Percentiles rank a stretch among this genome's conserved stretches.
phyloP scores from a whole-genome alignment of 2,329 filamentous ascomycete species.

The Pyricularia pennisetigena region DNA sequence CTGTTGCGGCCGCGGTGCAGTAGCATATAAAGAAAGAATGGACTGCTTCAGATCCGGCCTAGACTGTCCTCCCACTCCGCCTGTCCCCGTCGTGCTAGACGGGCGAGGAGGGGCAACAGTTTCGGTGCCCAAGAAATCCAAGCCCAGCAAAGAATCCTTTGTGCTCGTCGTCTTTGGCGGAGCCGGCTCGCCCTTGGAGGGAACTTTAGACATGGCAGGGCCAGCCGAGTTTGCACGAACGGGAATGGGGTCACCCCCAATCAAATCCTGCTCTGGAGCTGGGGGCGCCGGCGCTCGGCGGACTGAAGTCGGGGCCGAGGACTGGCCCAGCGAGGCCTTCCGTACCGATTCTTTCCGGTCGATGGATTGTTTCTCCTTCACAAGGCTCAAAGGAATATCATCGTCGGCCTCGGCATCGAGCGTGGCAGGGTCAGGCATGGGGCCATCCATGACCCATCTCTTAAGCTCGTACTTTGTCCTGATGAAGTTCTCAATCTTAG shows the following conservation, averaged over 20 bases:
- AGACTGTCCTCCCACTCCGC: slow-evolving; percentile 46
- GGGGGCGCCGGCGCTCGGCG: slow-evolving; percentile 14
- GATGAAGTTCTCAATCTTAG: slow-evolving; percentile 99
- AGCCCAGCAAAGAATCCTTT: slow-evolving; percentile 81
- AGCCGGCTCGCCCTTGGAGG: slow-evolving; percentile 53
- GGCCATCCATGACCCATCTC: slow-evolving; percentile 98
- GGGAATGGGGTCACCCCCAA: slow-evolving; percentile 64
- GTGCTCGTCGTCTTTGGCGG: slow-evolving; percentile 60
- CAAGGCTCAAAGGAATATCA: slow-evolving; percentile 56
- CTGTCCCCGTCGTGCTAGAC: slow-evolving; percentile 64
- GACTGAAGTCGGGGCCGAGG: slow-evolving; percentile 19
- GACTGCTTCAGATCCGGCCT: slow-evolving; percentile 94
- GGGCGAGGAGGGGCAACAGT: slow-evolving; percentile 65
- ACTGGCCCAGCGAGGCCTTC: slow-evolving; percentile 45
- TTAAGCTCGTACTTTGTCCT: slow-evolving; percentile 98
- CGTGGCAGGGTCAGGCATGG: slow-evolving; percentile 83
- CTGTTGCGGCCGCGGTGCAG: slow-evolving; percentile 66
- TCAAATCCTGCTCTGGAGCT: slow-evolving; percentile 62
- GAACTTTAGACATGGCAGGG: slow-evolving; percentile 46
- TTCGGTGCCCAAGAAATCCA: slow-evolving; percentile 80
- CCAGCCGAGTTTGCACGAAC: slow-evolving; percentile 67
- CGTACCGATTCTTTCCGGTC: slow-evolving; percentile 50
- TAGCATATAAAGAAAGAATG: slow-evolving; percentile 89
- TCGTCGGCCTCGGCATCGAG: slow-evolving; percentile 80
- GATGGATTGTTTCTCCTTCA: slow-evolving; percentile 57